Evolutionary conservation across 2,329 filamentous ascomycete species (phyloP).

Genomic region (Aureobasidium sp.): DNA sequence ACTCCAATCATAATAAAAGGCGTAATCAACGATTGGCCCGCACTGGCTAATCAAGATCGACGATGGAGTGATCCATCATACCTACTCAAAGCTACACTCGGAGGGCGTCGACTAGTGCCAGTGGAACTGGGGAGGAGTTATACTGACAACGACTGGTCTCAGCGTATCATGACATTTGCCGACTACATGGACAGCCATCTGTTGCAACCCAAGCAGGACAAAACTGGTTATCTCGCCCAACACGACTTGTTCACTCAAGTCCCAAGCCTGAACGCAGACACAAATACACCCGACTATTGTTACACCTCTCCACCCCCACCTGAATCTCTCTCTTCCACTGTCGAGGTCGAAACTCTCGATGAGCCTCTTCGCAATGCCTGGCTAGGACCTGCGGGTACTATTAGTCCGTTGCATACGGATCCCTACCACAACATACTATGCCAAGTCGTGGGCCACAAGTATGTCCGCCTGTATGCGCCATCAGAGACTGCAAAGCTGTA

Average conservation of each 20-base stretch:
- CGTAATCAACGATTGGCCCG: conserved; percentile 67
- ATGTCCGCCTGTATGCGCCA: conserved; percentile 80
- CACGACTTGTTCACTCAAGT: conserved; percentile 83
- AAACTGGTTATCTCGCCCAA: conserved; percentile 78
- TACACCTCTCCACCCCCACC: conserved; percentile 59
- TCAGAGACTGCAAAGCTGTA: conserved; percentile 51
- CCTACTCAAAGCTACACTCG: conserved; percentile 65
- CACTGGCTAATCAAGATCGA: conserved; percentile 47
- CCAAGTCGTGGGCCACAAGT: conserved; percentile 86
- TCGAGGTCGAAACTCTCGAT: conserved; percentile 28
- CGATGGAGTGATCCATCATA: conserved; percentile 71
- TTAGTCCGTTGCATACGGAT: conserved; percentile 89
- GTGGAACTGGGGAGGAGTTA: conserved; percentile 79
- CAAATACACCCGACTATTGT: conserved; percentile 76
- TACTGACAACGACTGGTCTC: conserved; percentile 76
- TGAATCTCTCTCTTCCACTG: conserved; percentile 68
- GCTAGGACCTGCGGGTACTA: conserved; percentile 82
- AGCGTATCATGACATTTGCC: conserved; percentile 68
- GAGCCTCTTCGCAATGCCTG: conserved; percentile 78
- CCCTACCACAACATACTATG: conserved; percentile 88
- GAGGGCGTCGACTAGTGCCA: conserved; percentile 72
- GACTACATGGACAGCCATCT: conserved; percentile 63
- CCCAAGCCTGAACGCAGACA: conserved; percentile 66
- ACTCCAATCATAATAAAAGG: conserved; percentile 63
- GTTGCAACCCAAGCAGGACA: conserved; percentile 21